Percentiles rank a stretch among this genome's conserved stretches.
Evolutionary conservation across 1,284 basidiomycete species (phyloP).

Genomic region (Melanopsichium pennsylvanicum): DNA sequence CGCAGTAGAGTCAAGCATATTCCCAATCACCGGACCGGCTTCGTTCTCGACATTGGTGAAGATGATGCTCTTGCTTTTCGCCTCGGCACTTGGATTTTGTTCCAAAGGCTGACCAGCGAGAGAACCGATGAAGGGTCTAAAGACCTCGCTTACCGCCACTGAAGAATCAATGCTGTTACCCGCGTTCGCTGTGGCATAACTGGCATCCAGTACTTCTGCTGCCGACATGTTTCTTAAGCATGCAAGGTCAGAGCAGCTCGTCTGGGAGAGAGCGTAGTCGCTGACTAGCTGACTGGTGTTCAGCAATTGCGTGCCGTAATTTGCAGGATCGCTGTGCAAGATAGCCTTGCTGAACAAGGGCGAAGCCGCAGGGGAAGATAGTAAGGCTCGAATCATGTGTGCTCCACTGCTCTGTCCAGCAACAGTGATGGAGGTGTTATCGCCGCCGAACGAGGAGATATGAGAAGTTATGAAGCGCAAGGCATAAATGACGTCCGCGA

Average conservation of each 20-base stretch:
- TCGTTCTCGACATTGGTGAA: slow-evolving; percentile 55
- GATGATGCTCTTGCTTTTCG: slow-evolving; percentile 29
- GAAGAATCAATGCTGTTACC: slow-evolving; percentile 13
- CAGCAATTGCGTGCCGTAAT: slow-evolving; percentile 41
- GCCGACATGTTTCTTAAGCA: slow-evolving; percentile 38
- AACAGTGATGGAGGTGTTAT: slow-evolving; percentile 74
- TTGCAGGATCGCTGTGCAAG: slow-evolving; percentile 47
- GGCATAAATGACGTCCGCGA: slow-evolving; percentile 52
- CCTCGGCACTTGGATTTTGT: background rate
- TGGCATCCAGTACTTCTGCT: slow-evolving; percentile 31
- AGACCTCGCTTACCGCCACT: slow-evolving; percentile 42
- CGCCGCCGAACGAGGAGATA: slow-evolving; percentile 74
- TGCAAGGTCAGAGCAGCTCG: slow-evolving; percentile 35
- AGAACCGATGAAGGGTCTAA: slow-evolving; percentile 36
- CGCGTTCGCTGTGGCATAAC: slow-evolving; percentile 3
- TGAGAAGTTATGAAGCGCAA: slow-evolving; percentile 71
- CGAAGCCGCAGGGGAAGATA: slow-evolving; percentile 51
- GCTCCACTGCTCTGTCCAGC: slow-evolving; percentile 89
- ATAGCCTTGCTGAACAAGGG: slow-evolving; percentile 57
- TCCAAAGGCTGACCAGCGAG: slow-evolving; percentile 35
- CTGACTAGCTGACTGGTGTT: slow-evolving; percentile 28
- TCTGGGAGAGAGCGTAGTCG: slow-evolving; percentile 19
- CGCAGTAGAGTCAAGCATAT: slow-evolving; percentile 12
- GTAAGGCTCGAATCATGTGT: slow-evolving; percentile 74
- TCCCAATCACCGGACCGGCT: slow-evolving; percentile 28